phyloP scores from a whole-genome alignment of 208 protist genomes.

The Balamuthia mandrillaris region DNA sequence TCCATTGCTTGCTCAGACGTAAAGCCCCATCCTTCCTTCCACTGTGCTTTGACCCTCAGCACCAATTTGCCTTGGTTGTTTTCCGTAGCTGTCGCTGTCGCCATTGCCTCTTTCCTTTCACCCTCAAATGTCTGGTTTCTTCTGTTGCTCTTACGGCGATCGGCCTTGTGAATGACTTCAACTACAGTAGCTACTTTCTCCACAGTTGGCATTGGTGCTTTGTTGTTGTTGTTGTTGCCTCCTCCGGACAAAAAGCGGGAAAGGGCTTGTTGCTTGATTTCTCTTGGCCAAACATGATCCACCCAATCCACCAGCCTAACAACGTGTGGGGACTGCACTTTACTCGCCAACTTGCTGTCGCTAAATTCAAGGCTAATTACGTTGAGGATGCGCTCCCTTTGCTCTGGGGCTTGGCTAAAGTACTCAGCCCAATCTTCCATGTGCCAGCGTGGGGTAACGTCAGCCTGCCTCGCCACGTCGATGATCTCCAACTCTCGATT shows the following conservation, averaged over 20 bases:
- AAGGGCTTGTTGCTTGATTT: neutral
- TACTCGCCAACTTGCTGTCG: constrained; percentile 8
- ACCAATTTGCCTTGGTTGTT: no score
- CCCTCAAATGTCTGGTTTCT: neutral
- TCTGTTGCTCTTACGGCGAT: neutral
- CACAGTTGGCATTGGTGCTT: neutral
- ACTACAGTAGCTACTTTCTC: neutral
- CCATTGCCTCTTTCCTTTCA: neutral
- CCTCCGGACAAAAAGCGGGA: neutral
- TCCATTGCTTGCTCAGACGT: no score
- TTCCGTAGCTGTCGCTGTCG: neutral
- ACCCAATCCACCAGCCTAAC: constrained; percentile 50
- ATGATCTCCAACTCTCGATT: constrained; percentile 34
- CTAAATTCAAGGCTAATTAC: constrained; percentile 57
- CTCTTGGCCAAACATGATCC: constrained; percentile 42
- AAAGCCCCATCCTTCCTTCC: no score
- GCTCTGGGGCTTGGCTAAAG: neutral
- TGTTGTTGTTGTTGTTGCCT: neutral
- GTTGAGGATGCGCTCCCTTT: constrained; percentile 41
- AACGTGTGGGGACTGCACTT: constrained; percentile 36
- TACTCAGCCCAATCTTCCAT: constrained; percentile 51
- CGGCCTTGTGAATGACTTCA: neutral
- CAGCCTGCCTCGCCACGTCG: constrained; percentile 42
- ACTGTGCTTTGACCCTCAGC: no score
- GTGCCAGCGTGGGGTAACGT: neutral